Evolutionary conservation across 2,329 filamentous ascomycete genomes (phyloP), one percentile per base, ranked within the genome.

Genomic region (Trichophyton benhamiae): DNA sequence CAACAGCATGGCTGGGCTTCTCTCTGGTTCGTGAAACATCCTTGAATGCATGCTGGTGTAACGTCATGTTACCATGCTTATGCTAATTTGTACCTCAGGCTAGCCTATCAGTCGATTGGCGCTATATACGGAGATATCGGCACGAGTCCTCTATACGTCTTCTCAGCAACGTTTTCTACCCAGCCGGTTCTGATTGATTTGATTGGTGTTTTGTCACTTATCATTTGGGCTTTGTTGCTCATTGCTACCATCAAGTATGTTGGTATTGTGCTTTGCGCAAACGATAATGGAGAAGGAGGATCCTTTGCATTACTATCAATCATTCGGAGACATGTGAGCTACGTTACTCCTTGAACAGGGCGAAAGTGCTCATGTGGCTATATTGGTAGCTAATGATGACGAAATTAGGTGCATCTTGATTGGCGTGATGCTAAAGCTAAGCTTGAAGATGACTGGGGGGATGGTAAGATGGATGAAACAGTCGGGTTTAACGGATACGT

Each of bases 121-220:
- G 80, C 82, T 62, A 83, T 83, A 59, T 83, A 83, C 63, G 81
- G 81, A n/a, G 81, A 83, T 62, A 83, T 83, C 63, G 81, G 80
- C 20, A 83, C 81, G 4, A 79, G 76, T 49, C 81, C 81, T 2
- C 76, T 83, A 2, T 83, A 83, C 67, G 81, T 83, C 25, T 83
- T 75, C 65, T 83, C 80, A 3, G 78, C 76, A 0, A 81, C 79
- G 0, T 83, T 83, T 65, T 72, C 71, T 25, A 69, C 71, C 3
- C 70, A 73, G 1, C 79, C 79, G 0, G 70, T 68, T 25, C 69
- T 75, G 25, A 69, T 76, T 6, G 79, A 83, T 64, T 69, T 83
- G 0, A 69, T 83, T 20, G 81, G 81, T 3, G 80, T 77, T 0
- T 69, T 82, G 0, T 83, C 81, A 0, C 70, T 83, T 3, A 78